Percentiles rank a stretch among this genome's conserved stretches.
Evolutionary conservation across 768 basidiomycete species (phyloP).

Genomic region (Rhizopogon rudus): DNA sequence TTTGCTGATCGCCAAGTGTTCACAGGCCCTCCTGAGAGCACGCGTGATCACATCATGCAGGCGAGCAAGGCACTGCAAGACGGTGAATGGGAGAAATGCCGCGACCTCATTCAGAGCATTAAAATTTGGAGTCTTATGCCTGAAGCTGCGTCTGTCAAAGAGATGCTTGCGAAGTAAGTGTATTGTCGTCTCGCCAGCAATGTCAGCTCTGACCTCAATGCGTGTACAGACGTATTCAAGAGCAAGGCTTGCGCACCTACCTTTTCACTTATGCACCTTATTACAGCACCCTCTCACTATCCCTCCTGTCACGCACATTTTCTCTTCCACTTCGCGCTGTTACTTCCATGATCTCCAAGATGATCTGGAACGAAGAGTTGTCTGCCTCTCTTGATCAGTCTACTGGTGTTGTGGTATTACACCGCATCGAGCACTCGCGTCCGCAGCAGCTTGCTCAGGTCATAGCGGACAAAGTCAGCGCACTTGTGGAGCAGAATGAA

Average conservation of each 20-base stretch:
- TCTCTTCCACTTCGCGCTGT: conserved; percentile 75
- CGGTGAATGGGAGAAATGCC: conserved; percentile 95
- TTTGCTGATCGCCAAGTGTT: conserved; percentile 98
- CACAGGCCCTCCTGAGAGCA: conserved; percentile 97
- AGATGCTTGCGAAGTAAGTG: conserved; percentile 87
- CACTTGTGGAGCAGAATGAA: conserved; percentile 89
- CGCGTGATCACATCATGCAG: conserved; percentile 98
- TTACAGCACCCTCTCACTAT: conserved; percentile 87
- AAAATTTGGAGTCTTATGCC: conserved; percentile 99
- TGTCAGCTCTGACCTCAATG: neutral
- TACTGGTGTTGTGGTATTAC: conserved; percentile 87
- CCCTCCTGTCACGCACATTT: conserved; percentile 84
- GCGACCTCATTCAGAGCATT: conserved; percentile 90
- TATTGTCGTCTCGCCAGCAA: neutral
- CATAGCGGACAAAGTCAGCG: conserved; percentile 82
- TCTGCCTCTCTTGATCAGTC: conserved; percentile 91
- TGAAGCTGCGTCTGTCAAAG: conserved; percentile 80
- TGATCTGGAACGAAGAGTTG: conserved; percentile 98
- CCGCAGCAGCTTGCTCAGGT: conserved; percentile 87
- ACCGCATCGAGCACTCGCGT: conserved; percentile 83
- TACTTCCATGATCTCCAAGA: conserved; percentile 56
- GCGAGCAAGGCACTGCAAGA: conserved; percentile 94
- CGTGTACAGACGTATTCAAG: conserved; percentile 92
- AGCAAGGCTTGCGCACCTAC: conserved; percentile 94
- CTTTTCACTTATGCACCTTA: conserved; percentile 88